Evolutionary conservation across 345 rosid species (phyloP).

Genomic region (Eucalyptus dawsonii): DNA sequence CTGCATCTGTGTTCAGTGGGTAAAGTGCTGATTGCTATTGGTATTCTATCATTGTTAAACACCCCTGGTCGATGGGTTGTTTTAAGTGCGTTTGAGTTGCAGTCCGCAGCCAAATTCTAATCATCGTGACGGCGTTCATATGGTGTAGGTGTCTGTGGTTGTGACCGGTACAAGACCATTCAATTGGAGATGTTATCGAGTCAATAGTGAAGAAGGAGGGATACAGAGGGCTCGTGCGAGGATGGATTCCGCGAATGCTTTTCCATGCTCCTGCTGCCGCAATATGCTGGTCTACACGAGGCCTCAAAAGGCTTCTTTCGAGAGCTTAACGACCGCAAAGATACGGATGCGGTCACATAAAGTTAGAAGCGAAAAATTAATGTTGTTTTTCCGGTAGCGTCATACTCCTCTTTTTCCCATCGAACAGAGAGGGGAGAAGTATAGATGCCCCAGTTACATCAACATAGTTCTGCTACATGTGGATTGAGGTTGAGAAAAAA

Average conservation of each 20-base stretch:
- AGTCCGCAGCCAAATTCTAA: not conserved
- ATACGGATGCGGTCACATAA: not conserved
- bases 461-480: not conserved
- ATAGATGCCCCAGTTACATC: not conserved
- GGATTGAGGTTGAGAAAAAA: not conserved
- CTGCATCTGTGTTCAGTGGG: not conserved
- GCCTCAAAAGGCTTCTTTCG: slow-evolving; percentile 62
- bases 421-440: not conserved
- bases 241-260: slow-evolving; percentile 95
- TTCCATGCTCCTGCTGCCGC: slow-evolving; percentile 99
- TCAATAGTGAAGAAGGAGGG: slow-evolving; percentile 73
- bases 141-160: slow-evolving; percentile 78
- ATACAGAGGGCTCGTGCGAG: slow-evolving; percentile 73
- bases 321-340: slow-evolving; percentile 14
- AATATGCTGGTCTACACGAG: slow-evolving; percentile 95
- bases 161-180: slow-evolving; percentile 68
- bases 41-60: not conserved
- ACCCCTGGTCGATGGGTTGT: not conserved
- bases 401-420: not conserved
- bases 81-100: not conserved
- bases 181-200: slow-evolving; percentile 54
- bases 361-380: not conserved
- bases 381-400: not conserved
- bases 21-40: not conserved
- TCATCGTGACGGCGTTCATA: not conserved